Evolutionary conservation across 371 early-diverging fungal species (phyloP).

Genomic region (Apophysomyces elegans): DNA sequence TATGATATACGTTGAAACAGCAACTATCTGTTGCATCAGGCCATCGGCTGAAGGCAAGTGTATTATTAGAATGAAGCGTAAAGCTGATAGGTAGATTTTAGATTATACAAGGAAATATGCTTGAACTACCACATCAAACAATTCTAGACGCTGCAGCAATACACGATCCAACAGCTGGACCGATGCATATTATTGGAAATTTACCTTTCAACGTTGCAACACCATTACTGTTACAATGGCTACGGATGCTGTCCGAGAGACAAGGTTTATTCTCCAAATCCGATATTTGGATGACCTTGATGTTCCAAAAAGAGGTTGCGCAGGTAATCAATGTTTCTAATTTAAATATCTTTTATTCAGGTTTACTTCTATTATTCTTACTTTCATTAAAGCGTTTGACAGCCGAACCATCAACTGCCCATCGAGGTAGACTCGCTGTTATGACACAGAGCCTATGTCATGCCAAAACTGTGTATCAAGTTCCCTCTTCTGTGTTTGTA

Average conservation of each 20-base stretch:
- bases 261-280: conserved; percentile 66
- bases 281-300: conserved; percentile 74
- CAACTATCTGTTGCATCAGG: conserved; percentile 68
- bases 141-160: conserved; percentile 34
- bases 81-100: conserved; percentile 11
- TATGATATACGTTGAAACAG: conserved; percentile 28
- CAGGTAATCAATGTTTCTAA: conserved; percentile 43
- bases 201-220: conserved; percentile 83
- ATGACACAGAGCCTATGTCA: conserved; percentile 77
- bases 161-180: not conserved
- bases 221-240: conserved; percentile 76
- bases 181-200: conserved; percentile 74
- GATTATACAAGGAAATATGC: conserved; percentile 73
- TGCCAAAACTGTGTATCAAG: conserved; percentile 63
- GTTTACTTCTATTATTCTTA: conserved; percentile 3
- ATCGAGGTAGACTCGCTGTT: conserved; percentile 74
- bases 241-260: conserved; percentile 57
- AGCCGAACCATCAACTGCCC: conserved; percentile 55
- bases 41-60: conserved; percentile 46
- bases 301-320: conserved; percentile 90
- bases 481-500: conserved; percentile 71
- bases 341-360: conserved; percentile 7
- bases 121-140: conserved; percentile 56
- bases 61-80: not conserved
- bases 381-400: conserved; percentile 55